Percentiles rank a stretch among this genome's conserved stretches.
phyloP scores from a whole-genome alignment of 2,329 filamentous ascomycete species.

The Stachybotrys elegans region DNA sequence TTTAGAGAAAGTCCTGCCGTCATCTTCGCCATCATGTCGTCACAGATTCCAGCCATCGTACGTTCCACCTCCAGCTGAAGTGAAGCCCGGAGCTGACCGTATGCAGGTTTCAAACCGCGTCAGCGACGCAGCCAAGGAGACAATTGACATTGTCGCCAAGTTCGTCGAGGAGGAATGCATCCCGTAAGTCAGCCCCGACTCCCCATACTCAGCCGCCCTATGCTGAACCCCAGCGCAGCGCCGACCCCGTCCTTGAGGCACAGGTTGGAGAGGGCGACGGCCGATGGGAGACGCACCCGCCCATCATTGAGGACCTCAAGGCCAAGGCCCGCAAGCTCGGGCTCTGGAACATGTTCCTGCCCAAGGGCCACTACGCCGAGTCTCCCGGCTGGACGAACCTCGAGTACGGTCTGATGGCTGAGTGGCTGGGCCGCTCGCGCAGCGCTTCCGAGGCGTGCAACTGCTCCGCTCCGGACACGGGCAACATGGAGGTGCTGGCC shows the following conservation, averaged over 20 bases:
- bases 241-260: conserved; percentile 74
- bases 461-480: conserved; percentile 86
- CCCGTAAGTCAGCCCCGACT: conserved; percentile 44
- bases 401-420: conserved; percentile 97
- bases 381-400: conserved; percentile 92
- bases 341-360: conserved; percentile 97
- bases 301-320: conserved; percentile 86
- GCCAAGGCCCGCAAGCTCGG: conserved; percentile 74
- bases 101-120: conserved; percentile 52
- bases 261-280: conserved; percentile 71
- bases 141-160: conserved; percentile 82
- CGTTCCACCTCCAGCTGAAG: conserved; percentile 5
- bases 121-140: conserved; percentile 79
- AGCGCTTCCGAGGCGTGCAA: conserved; percentile 83
- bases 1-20: too few relatives aligned
- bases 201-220: not conserved
- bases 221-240: conserved; percentile 35
- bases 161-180: conserved; percentile 97
- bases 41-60: conserved; percentile 27
- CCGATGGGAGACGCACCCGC: conserved; percentile 76
- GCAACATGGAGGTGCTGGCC: conserved; percentile 92
- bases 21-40: conserved; percentile 21
- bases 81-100: conserved; percentile 8
- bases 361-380: conserved; percentile 91
- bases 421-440: conserved; percentile 83